phyloP scores from a whole-genome alignment of 441 rosid genomes.

The Aleurites moluccanus region DNA sequence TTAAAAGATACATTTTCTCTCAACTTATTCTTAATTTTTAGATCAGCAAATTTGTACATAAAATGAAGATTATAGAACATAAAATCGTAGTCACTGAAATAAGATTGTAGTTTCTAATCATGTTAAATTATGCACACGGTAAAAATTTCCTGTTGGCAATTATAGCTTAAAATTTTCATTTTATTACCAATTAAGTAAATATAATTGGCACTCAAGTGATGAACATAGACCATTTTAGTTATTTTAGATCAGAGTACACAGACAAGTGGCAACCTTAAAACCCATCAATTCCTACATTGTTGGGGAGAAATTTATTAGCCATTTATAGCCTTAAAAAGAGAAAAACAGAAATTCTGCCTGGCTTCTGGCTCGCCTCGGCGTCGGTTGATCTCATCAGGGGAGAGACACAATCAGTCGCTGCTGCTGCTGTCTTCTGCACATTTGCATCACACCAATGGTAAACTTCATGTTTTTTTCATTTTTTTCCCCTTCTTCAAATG shows the following conservation, averaged over 20 bases:
- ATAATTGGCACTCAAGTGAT: not conserved
- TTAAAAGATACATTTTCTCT: not conserved
- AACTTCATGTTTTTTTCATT: not conserved
- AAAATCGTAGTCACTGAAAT: too few relatives aligned
- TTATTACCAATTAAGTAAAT: not conserved
- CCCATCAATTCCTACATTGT: not conserved
- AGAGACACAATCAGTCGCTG: not conserved
- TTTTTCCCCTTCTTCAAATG: not conserved
- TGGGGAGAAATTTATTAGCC: not conserved
- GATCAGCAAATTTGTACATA: too few relatives aligned
- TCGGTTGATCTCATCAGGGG: not conserved
- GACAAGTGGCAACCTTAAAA: not conserved
- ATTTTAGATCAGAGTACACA: not conserved
- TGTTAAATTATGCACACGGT: not conserved
- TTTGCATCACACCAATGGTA: not conserved
- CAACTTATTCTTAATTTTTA: not conserved
- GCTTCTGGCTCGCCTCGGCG: not conserved
- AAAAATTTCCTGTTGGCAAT: too few relatives aligned
- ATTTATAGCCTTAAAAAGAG: not conserved
- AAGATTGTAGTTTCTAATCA: not conserved
- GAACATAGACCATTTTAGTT: not conserved
- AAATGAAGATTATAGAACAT: not conserved
- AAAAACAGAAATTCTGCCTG: not conserved
- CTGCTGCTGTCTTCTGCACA: not conserved
- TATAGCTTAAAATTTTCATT: too few relatives aligned